Base-by-base conservation (phyloP, 2,329 filamentous ascomycete species). In the Ascocoryne sarcoides region DNA sequence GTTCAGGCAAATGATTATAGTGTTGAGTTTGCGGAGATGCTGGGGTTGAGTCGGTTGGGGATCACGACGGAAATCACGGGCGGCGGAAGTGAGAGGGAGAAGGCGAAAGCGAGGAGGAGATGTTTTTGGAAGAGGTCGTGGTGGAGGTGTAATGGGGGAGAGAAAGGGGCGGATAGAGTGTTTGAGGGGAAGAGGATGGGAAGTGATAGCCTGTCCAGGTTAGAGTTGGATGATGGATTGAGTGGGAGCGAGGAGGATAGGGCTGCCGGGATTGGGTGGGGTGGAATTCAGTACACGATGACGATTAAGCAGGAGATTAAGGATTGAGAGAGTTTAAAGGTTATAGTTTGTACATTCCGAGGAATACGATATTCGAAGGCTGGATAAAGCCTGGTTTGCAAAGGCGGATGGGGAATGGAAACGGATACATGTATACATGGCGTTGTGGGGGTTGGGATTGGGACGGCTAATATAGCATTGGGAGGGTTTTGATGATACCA, bases 41-140 rank as follows among this genome's bases (percentile, higher is more conserved):
- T 56, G 7, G 53, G 53, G 3, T 32, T 56, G 16, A 50, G 42
- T 17, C 30, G 43, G 16, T 44, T 48, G 3, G 50, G 49, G 12
- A 48, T 51, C 17, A 54, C 47, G 7, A 56, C 53, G 7, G 32
- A 48, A n/a, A 53, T 54, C 15, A 43, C 43, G 10, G 50, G 43
- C 12, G 36, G 30, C 5, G 39, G 30, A 14, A 38, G 26, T 12
- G 34, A 39, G 29, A 21, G 18, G 5, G 44, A 51, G 30, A 42
- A 32, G 30, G 31, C 36, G 18, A 17, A 18, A n/a, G n/a, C 8
- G n/a, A 14, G 18, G 18, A 35, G 20, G 17, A 17, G 17, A 26
- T 26, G 12, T 26, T 7, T 7, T 12, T 7, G 23, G 23, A 26
- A 12, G 23, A 26, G 23, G 23, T 26, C 23, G 23, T 26, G 7